Evolutionary conservation across 2,329 filamentous ascomycete species (phyloP).

Genomic region (Xylariaceae sp.): DNA sequence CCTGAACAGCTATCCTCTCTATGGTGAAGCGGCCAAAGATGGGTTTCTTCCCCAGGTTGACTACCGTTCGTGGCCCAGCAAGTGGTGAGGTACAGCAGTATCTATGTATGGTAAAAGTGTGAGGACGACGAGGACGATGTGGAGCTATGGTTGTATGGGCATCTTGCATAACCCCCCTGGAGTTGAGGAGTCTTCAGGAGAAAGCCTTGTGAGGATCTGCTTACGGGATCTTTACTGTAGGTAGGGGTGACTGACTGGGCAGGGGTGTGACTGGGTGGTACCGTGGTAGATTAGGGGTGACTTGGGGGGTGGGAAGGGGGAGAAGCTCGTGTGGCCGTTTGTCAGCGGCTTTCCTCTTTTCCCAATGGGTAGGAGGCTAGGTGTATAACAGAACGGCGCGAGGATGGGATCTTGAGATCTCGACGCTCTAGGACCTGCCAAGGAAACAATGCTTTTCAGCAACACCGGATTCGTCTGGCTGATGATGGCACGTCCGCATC

Average conservation of each 20-base stretch:
- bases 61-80: slow-evolving; percentile 15
- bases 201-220: slow-evolving; percentile 27
- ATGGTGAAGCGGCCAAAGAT: too few relatives aligned
- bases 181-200: slow-evolving; percentile 23
- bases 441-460: slow-evolving; percentile 1
- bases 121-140: slow-evolving; percentile 26
- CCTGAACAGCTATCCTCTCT: too few relatives aligned
- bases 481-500: slow-evolving; percentile 4
- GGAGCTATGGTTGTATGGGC: slow-evolving; percentile 21
- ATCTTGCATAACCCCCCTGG: slow-evolving; percentile 24
- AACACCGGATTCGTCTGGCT: neutral
- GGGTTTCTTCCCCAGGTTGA: slow-evolving; percentile 23
- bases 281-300: too few relatives aligned
- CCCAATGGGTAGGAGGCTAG: neutral
- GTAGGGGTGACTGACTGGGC: too few relatives aligned
- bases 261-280: too few relatives aligned
- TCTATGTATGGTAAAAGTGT: too few relatives aligned
- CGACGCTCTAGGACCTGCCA: neutral
- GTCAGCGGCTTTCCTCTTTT: slow-evolving; percentile 12
- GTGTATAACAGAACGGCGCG: slow-evolving; percentile 1
- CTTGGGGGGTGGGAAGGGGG: too few relatives aligned
- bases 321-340: slow-evolving; percentile 25
- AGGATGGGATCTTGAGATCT: slow-evolving; percentile 2
- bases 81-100: slow-evolving; percentile 19
- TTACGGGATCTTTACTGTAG: slow-evolving; percentile 29